Percentiles rank a stretch among this genome's conserved stretches.
phyloP scores from a whole-genome alignment of 495 filamentous ascomycete genomes.

The Xylaria curta region DNA sequence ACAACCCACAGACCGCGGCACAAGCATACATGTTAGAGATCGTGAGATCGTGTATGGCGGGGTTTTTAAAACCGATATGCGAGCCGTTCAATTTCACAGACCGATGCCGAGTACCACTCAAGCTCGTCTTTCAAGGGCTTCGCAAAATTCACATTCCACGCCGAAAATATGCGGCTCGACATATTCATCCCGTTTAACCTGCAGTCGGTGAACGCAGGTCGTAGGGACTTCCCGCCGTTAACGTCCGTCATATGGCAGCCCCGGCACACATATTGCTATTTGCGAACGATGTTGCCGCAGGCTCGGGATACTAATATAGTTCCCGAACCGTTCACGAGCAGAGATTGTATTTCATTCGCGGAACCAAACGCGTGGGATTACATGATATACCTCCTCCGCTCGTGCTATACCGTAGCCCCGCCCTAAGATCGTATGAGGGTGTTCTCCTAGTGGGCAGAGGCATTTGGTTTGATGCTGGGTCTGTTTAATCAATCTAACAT shows the following conservation, averaged over 20 bases:
- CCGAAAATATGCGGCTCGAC: constrained; percentile 8
- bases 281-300: background rate
- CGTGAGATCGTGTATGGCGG: background rate
- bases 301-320: background rate
- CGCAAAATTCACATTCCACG: constrained; percentile 19
- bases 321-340: background rate
- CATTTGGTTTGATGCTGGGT: constrained; percentile 4
- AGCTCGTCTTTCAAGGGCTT: background rate
- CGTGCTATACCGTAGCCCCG: background rate
- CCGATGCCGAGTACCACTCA: constrained; percentile 5
- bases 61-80: background rate
- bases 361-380: constrained; percentile 14
- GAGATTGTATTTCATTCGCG: background rate
- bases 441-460: constrained; percentile 4
- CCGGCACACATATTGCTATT: background rate
- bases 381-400: background rate
- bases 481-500: constrained; percentile 14
- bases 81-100: background rate
- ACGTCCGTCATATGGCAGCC: background rate
- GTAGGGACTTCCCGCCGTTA: constrained; percentile 14
- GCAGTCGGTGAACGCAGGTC: constrained; percentile 14
- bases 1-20: background rate
- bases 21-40: background rate
- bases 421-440: background rate
- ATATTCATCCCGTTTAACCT: background rate